These are phyloP conservation scores for Aspergillus aculeatus DNA, from an alignment of 2,329 filamentous ascomycete species.

Conservation along the genomic window DNA sequence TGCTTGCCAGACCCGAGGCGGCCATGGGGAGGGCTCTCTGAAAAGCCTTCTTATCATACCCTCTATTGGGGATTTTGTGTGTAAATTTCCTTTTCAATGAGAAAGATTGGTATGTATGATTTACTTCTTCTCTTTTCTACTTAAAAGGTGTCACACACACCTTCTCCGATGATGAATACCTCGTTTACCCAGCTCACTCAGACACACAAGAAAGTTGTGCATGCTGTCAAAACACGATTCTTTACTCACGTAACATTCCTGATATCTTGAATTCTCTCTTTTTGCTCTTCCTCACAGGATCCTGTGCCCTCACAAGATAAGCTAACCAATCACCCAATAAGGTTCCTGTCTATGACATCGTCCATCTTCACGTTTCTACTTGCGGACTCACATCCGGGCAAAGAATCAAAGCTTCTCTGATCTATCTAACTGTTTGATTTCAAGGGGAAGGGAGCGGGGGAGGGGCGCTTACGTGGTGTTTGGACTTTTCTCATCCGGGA, in stretches of 20 bases:
- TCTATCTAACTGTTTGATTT: background rate
- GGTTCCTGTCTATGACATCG: too few species aligned
- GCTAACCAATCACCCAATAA: too few species aligned
- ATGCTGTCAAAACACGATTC: background rate
- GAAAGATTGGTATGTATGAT: background rate
- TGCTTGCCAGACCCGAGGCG: constrained; percentile 53
- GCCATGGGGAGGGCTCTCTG: constrained; percentile 21
- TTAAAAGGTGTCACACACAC: too few species aligned
- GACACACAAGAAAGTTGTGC: background rate
- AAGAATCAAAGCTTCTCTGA: background rate
- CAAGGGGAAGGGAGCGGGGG: constrained; percentile 5
- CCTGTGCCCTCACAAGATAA: too few species aligned
- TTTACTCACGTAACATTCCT: constrained; percentile 1
- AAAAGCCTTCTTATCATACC: background rate
- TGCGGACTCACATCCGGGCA: background rate
- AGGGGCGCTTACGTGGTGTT: constrained; percentile 29
- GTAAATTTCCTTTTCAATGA: background rate
- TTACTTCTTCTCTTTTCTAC: too few species aligned
- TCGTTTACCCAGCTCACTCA: background rate
- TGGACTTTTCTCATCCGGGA: constrained; percentile 3
- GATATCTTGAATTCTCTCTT: background rate
- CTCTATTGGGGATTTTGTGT: background rate
- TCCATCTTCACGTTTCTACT: too few species aligned
- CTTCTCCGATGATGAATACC: background rate
- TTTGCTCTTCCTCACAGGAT: too few species aligned